These are phyloP conservation scores for Polysphondylium violaceum DNA, from an alignment of 78 protist genomes.

Conservation along the genomic window DNA sequence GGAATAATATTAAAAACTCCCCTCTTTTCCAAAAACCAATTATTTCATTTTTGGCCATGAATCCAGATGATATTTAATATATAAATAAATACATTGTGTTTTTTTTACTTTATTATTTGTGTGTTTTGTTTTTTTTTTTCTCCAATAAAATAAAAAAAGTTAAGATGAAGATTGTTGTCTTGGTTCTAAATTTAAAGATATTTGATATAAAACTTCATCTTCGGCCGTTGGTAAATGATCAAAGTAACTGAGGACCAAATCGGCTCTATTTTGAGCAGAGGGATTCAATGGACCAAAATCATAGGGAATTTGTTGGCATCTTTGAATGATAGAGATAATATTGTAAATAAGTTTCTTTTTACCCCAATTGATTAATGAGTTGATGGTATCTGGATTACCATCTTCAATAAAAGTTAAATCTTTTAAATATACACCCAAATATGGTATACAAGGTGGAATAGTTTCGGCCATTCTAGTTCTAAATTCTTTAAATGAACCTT, in stretches of 20 bases:
- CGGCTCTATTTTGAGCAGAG: not conserved
- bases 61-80: too few relatives aligned
- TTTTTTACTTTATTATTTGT: too few relatives aligned
- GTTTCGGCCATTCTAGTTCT: constrained; percentile 60
- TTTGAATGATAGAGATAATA: constrained; percentile 68
- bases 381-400: constrained; percentile 78
- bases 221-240: constrained; percentile 60
- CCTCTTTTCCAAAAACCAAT: too few relatives aligned
- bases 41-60: too few relatives aligned
- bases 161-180: constrained; percentile 5
- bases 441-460: constrained; percentile 82
- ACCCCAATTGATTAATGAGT: constrained; percentile 80
- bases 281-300: constrained; percentile 36
- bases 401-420: constrained; percentile 88
- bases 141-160: too few relatives aligned
- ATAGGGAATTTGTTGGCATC: constrained; percentile 73
- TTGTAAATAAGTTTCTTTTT: constrained; percentile 69
- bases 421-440: constrained; percentile 77
- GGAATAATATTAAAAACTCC: too few relatives aligned
- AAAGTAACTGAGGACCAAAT: constrained; percentile 37
- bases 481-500: constrained; percentile 78
- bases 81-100: too few relatives aligned
- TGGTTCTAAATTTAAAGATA: constrained; percentile 65
- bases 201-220: constrained; percentile 69
- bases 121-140: too few relatives aligned